Conservation (phyloP, 352 stramenopile species). For the Phytophthora uliginosa region DNA sequence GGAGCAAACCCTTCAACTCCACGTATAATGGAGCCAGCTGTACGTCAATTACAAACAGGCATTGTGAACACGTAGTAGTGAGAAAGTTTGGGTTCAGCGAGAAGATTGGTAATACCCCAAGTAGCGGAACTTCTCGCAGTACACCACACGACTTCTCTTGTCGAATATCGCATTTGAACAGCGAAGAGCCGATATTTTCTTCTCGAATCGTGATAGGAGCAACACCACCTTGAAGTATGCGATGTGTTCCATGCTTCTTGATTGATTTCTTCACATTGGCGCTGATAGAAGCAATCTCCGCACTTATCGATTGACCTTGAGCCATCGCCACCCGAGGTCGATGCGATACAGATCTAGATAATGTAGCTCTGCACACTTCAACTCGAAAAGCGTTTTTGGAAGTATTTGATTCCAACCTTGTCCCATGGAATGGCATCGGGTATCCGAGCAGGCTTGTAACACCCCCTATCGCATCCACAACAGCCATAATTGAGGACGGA, state of each 20-base stretch:
- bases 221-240: slow-evolving; percentile 43
- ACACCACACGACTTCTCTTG: slow-evolving; percentile 42
- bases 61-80: slow-evolving; percentile 21
- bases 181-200: not conserved
- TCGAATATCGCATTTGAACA: slow-evolving; percentile 32
- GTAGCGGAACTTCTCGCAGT: slow-evolving; percentile 28
- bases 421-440: slow-evolving; percentile 26
- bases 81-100: slow-evolving; percentile 26
- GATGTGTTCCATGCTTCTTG: not conserved
- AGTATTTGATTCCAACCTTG: not conserved
- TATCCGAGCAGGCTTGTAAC: slow-evolving; percentile 31
- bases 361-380: slow-evolving; percentile 34
- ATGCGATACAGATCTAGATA: slow-evolving; percentile 32
- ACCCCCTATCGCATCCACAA: slow-evolving; percentile 14
- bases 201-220: slow-evolving; percentile 22
- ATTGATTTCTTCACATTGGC: slow-evolving; percentile 24
- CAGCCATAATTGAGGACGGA: slow-evolving; percentile 13
- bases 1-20: slow-evolving; percentile 27
- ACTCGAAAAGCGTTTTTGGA: slow-evolving; percentile 35
- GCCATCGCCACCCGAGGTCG: slow-evolving; percentile 31
- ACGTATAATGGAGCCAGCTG: slow-evolving; percentile 25
- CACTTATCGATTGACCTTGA: slow-evolving; percentile 37
- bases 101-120: slow-evolving; percentile 33
- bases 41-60: slow-evolving; percentile 22
- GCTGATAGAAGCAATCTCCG: slow-evolving; percentile 42